phyloP scores from a whole-genome alignment of 352 stramenopile genomes.

The Phytophthora hybrid region DNA sequence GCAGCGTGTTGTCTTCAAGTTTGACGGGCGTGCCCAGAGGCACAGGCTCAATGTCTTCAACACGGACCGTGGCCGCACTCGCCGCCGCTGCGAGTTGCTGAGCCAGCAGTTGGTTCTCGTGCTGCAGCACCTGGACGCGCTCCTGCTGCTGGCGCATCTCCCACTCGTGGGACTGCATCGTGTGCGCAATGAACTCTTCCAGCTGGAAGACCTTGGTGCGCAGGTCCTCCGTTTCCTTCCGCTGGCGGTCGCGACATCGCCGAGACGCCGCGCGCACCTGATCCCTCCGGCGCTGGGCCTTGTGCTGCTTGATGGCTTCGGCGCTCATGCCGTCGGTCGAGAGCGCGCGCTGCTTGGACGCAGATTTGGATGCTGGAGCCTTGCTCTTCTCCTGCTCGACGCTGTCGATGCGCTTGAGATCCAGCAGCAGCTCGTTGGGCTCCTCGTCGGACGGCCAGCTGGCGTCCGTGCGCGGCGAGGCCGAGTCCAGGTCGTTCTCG shows the following conservation, averaged over 20 bases:
- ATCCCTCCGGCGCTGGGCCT: conserved; percentile 66
- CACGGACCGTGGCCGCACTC: neutral
- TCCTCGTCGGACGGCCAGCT: conserved; percentile 59
- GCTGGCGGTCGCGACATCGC: conserved; percentile 66
- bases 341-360: conserved; percentile 24
- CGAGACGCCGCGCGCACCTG: conserved; percentile 69
- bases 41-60: conserved; percentile 36
- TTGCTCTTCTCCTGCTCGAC: conserved; percentile 6
- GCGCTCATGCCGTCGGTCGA: conserved; percentile 44
- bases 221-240: conserved; percentile 74
- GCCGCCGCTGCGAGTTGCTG: conserved; percentile 24
- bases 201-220: conserved; percentile 76
- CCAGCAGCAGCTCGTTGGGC: conserved; percentile 29
- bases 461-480: conserved; percentile 46
- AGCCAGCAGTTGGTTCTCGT: conserved; percentile 52
- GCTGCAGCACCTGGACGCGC: conserved; percentile 49
- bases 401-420: conserved; percentile 20
- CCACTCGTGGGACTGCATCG: conserved; percentile 64
- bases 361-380: neutral
- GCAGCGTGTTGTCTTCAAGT: conserved; percentile 33
- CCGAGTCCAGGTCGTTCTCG: conserved; percentile 41
- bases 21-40: conserved; percentile 38
- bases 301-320: conserved; percentile 66
- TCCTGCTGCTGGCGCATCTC: conserved; percentile 55
- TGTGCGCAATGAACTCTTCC: conserved; percentile 71